phyloP scores from a whole-genome alignment of 805 yeast species.

The Jamesozyma rosinii region DNA sequence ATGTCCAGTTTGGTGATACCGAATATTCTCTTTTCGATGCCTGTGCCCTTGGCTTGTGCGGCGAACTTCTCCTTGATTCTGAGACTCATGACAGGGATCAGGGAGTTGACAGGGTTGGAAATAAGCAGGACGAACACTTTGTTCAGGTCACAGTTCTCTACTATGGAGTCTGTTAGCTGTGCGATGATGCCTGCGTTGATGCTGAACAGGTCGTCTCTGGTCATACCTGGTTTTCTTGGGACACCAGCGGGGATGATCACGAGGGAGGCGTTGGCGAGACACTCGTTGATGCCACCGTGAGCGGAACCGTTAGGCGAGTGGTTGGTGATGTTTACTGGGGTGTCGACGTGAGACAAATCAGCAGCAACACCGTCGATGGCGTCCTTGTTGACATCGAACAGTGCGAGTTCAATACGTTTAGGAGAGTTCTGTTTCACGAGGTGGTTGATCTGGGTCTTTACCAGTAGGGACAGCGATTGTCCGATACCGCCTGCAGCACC shows the following conservation, averaged over 20 bases:
- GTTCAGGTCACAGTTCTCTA: conserved; percentile 48
- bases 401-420: conserved; percentile 38
- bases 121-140: conserved; percentile 71
- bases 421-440: conserved; percentile 23
- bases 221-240: conserved; percentile 92
- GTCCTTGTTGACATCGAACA: conserved; percentile 71
- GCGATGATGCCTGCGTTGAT: conserved; percentile 76
- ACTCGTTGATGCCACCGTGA: conserved; percentile 9
- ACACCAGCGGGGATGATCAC: conserved; percentile 68
- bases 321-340: conserved; percentile 51
- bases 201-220: conserved; percentile 79
- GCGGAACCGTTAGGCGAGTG: conserved; percentile 39
- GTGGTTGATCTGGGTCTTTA: conserved; percentile 42
- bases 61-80: conserved; percentile 47
- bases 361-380: conserved; percentile 71
- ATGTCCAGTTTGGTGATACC: conserved; percentile 87
- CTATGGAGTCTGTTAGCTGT: conserved; percentile 66
- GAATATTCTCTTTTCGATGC: conserved; percentile 62
- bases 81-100: conserved; percentile 83
- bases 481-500: conserved; percentile 97
- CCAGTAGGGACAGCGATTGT: conserved; percentile 76
- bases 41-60: conserved; percentile 35
- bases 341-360: conserved; percentile 75
- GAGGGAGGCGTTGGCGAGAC: conserved; percentile 20
- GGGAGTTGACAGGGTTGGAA: conserved; percentile 90